phyloP scores from a whole-genome alignment of 2,329 filamentous ascomycete species.

The Nemania bipapillata region DNA sequence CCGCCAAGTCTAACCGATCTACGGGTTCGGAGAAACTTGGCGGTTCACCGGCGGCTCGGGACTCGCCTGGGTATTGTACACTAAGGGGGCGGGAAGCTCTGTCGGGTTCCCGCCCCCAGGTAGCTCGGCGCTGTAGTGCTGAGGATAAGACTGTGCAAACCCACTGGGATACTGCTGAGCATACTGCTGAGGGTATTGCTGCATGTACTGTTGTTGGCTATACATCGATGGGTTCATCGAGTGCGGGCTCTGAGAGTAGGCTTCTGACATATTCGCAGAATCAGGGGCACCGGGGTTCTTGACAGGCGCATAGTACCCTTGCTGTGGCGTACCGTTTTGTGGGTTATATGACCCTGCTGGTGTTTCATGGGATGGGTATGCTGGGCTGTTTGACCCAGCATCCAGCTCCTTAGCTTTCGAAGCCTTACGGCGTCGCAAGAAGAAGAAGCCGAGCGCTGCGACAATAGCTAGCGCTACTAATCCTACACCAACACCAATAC shows the following conservation, averaged over 20 bases:
- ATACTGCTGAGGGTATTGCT: constrained; percentile 34
- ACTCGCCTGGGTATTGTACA: constrained; percentile 10
- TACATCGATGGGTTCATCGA: constrained; percentile 30
- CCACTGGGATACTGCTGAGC: constrained; percentile 36
- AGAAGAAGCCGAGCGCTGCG: constrained; percentile 44
- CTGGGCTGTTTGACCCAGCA: constrained; percentile 10
- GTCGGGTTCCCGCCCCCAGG: constrained; percentile 31
- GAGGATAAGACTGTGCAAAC: constrained; percentile 38
- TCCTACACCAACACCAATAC: constrained; percentile 51
- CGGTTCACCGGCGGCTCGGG: constrained; percentile 2
- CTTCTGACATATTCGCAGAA: constrained; percentile 26
- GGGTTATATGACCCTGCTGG: constrained; percentile 17
- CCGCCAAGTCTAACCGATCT: background rate
- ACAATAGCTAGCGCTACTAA: constrained; percentile 44
- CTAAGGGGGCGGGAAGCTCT: constrained; percentile 30
- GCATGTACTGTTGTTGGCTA: constrained; percentile 35
- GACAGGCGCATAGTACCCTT: constrained; percentile 44
- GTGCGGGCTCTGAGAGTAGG: constrained; percentile 29
- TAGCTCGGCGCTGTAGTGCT: constrained; percentile 42
- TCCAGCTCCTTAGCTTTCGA: constrained; percentile 12
- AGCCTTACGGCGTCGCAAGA: constrained; percentile 46
- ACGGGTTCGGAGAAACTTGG: constrained; percentile 8
- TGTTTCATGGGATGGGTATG: constrained; percentile 27
- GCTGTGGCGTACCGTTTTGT: constrained; percentile 28
- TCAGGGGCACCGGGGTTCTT: constrained; percentile 38